phyloP scores from a whole-genome alignment of 768 basidiomycete species.

The Rhodotorula paludigena region DNA sequence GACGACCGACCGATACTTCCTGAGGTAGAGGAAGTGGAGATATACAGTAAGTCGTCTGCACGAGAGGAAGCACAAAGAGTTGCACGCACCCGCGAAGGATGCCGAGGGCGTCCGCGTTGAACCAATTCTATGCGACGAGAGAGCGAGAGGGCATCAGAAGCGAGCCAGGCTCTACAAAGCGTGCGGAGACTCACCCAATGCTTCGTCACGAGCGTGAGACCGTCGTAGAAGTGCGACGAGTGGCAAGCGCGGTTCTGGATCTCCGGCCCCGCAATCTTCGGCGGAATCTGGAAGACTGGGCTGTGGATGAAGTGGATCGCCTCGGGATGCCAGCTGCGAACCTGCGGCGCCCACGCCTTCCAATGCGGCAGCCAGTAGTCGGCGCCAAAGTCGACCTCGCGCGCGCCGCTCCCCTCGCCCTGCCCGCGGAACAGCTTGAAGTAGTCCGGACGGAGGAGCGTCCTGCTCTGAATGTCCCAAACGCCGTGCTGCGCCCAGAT shows the following conservation, averaged over 20 bases:
- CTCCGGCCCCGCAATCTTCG: slow-evolving; percentile 48
- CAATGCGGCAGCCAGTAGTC: slow-evolving; percentile 79
- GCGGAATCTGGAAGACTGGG: slow-evolving; percentile 80
- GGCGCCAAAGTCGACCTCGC: slow-evolving; percentile 60
- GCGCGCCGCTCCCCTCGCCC: slow-evolving; percentile 2
- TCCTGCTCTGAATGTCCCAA: slow-evolving; percentile 70
- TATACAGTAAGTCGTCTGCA: no score
- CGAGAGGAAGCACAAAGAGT: not conserved
- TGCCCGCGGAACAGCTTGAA: slow-evolving; percentile 56
- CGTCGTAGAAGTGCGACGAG: slow-evolving; percentile 89
- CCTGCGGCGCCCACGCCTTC: slow-evolving; percentile 55
- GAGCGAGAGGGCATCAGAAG: not conserved
- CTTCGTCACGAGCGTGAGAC: slow-evolving; percentile 81
- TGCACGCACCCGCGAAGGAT: slow-evolving; percentile 61
- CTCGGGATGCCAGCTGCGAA: slow-evolving; percentile 67
- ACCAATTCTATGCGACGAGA: slow-evolving; percentile 57
- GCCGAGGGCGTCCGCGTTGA: slow-evolving; percentile 92
- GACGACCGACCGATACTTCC: slow-evolving; percentile 61
- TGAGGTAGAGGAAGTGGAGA: not conserved
- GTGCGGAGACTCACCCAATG: slow-evolving; percentile 57
- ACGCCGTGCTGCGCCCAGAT: slow-evolving; percentile 85
- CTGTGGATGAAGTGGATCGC: slow-evolving; percentile 87
- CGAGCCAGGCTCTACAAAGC: not conserved
- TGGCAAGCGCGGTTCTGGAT: slow-evolving; percentile 65
- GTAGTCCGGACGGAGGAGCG: slow-evolving; percentile 66